These are phyloP conservation scores for Warburgia ugandensis DNA, from an alignment of 164 flowering plant species.

Conservation along the genomic window DNA sequence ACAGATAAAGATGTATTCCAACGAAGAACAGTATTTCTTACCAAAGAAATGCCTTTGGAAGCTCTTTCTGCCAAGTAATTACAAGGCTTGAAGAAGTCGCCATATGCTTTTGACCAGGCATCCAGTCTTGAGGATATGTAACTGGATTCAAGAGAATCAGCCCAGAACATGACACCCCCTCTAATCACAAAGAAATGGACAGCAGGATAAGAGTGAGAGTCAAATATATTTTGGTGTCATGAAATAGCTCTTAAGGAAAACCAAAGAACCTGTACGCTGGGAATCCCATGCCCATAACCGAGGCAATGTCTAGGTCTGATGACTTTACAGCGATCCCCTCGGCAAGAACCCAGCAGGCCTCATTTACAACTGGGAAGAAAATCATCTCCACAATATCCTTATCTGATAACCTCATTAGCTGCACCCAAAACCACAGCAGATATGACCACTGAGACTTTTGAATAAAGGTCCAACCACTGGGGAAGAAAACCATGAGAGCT, in stretches of 20 bases:
- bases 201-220: too few species aligned
- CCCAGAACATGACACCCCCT: conserved; percentile 94
- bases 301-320: conserved; percentile 78
- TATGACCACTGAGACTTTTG: too few species aligned
- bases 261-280: conserved; percentile 76
- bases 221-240: too few species aligned
- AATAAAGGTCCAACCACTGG: not conserved
- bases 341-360: conserved; percentile 81
- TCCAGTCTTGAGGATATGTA: conserved; percentile 68
- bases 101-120: conserved; percentile 67
- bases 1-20: not conserved
- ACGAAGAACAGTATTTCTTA: conserved; percentile 18
- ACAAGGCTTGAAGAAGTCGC: conserved; percentile 82
- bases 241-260: not conserved
- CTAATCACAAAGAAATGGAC: conserved; percentile 26
- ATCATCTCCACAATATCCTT: conserved; percentile 88
- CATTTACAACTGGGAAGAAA: conserved; percentile 90
- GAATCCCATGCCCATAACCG: conserved; percentile 94
- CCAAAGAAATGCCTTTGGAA: conserved; percentile 65
- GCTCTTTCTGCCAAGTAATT: conserved; percentile 82
- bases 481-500: not conserved
- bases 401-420: conserved; percentile 46
- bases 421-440: too few species aligned
- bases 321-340: conserved; percentile 90
- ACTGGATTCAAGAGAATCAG: conserved; percentile 72